A percentile compares a stretch with the other conserved stretches of the same genome.
Evolutionary conservation across 2,329 filamentous ascomycete genomes (phyloP).

Genomic region (Neofusicoccum parvum): DNA sequence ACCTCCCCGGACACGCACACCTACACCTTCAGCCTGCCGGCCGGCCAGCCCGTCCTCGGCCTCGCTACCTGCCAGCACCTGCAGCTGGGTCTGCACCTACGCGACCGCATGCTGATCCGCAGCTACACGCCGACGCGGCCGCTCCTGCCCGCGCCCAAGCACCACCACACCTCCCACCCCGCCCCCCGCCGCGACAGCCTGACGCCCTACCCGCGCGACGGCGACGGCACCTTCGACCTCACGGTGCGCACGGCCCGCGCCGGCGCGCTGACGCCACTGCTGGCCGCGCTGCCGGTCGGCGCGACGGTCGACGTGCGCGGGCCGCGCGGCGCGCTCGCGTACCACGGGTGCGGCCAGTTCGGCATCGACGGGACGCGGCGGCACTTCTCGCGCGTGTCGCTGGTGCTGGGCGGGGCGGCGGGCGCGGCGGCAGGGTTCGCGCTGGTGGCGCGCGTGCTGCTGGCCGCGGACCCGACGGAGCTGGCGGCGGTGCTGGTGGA

Average conservation of each 20-base stretch:
- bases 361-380: conserved; percentile 45
- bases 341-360: conserved; percentile 52
- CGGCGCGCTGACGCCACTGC: background rate
- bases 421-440: conserved; percentile 57
- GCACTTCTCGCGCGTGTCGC: conserved; percentile 48
- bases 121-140: conserved; percentile 56
- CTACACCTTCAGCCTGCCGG: conserved; percentile 52
- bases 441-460: conserved; percentile 49
- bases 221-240: conserved; percentile 27
- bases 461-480: conserved; percentile 39
- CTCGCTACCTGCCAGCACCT: conserved; percentile 57
- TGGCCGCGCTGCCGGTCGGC: background rate
- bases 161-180: background rate
- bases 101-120: conserved; percentile 54
- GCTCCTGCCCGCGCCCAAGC: conserved; percentile 32
- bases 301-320: conserved; percentile 45
- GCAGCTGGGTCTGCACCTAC: conserved; percentile 56
- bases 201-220: conserved; percentile 21
- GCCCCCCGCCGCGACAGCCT: background rate
- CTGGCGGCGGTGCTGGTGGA: conserved; percentile 52
- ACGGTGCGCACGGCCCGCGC: conserved; percentile 19
- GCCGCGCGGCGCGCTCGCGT: conserved; percentile 54
- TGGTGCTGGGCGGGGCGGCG: conserved; percentile 52
- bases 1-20: conserved; percentile 49
- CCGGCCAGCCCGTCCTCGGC: conserved; percentile 45